Conservation (phyloP, 1,139 yeast species). For the Yamadazyma epiphylla region DNA sequence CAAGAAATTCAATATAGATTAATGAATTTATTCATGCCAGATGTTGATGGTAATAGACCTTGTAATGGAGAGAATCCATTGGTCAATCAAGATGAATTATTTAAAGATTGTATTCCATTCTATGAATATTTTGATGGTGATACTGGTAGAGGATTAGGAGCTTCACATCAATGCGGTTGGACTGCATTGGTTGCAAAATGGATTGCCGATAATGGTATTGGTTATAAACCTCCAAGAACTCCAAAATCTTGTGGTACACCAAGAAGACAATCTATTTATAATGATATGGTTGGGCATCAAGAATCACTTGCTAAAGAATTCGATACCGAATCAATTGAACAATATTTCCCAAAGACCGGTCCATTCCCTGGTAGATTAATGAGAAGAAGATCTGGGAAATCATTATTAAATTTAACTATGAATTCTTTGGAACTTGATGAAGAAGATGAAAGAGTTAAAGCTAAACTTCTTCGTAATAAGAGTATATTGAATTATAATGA, state of each 20-base stretch:
- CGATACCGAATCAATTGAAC: constrained; percentile 29
- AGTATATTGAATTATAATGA: constrained; percentile 15
- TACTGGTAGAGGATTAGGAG: constrained; percentile 92
- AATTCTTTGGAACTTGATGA: constrained; percentile 63
- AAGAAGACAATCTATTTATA: constrained; percentile 27
- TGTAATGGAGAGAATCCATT: constrained; percentile 69
- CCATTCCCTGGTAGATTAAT: constrained; percentile 54
- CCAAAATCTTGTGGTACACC: constrained; percentile 43
- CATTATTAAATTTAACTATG: constrained; percentile 63
- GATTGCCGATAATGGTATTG: constrained; percentile 86
- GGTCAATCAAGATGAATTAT: constrained; percentile 66
- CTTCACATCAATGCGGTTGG: constrained; percentile 98
- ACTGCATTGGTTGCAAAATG: constrained; percentile 91
- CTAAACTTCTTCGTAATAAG: constrained; percentile 15
- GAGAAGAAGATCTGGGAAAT: constrained; percentile 71
- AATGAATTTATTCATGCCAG: constrained; percentile 74
- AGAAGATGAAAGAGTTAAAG: constrained; percentile 42
- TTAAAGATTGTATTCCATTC: constrained; percentile 75
- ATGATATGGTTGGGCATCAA: constrained; percentile 11
- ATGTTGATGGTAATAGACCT: constrained; percentile 70
- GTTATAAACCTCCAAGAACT: constrained; percentile 52
- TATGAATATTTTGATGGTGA: constrained; percentile 95
- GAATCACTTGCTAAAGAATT: constrained; percentile 10
- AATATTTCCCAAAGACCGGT: constrained; percentile 40
- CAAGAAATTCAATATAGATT: constrained; percentile 88